These are phyloP conservation scores for Shiraia bambusicola DNA, from an alignment of 2,329 filamentous ascomycete genomes.

Conservation along the genomic window DNA sequence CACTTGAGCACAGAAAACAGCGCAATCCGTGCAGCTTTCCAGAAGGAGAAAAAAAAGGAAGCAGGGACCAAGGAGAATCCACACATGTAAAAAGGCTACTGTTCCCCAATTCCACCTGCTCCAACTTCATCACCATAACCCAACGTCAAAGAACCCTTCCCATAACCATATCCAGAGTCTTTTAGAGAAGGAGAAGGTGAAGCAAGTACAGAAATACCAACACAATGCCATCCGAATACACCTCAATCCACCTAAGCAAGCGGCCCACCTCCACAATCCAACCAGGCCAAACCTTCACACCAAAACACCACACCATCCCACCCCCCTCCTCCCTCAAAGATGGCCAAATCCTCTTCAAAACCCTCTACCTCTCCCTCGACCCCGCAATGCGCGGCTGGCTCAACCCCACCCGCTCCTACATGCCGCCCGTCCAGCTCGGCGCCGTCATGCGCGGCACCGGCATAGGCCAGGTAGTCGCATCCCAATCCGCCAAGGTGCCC, in stretches of 20 bases:
- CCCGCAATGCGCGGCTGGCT: slow-evolving; percentile 77
- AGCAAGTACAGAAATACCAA: not conserved
- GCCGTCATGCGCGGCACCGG: slow-evolving; percentile 67
- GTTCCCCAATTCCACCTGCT: not conserved
- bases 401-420: slow-evolving; percentile 60
- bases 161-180: not conserved
- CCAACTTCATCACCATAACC: not conserved
- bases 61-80: too few relatives aligned
- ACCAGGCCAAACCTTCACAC: slow-evolving; percentile 64
- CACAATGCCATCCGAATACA: slow-evolving; percentile 44
- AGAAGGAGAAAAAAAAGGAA: slow-evolving; percentile 2
- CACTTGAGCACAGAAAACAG: slow-evolving; percentile 7
- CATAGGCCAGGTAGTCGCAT: slow-evolving; percentile 63
- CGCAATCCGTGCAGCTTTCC: slow-evolving; percentile 17
- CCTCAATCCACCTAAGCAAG: slow-evolving; percentile 61
- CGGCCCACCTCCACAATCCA: slow-evolving; percentile 63
- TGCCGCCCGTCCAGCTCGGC: slow-evolving; percentile 68
- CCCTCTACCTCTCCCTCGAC: slow-evolving; percentile 68
- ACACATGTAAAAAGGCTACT: too few relatives aligned
- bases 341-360: slow-evolving; percentile 62
- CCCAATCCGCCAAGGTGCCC: slow-evolving; percentile 56
- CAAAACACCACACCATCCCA: slow-evolving; percentile 53
- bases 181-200: not conserved
- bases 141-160: not conserved
- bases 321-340: slow-evolving; percentile 56